phyloP scores from a whole-genome alignment of 345 rosid genomes.

The Euphorbia pulcherrima region DNA sequence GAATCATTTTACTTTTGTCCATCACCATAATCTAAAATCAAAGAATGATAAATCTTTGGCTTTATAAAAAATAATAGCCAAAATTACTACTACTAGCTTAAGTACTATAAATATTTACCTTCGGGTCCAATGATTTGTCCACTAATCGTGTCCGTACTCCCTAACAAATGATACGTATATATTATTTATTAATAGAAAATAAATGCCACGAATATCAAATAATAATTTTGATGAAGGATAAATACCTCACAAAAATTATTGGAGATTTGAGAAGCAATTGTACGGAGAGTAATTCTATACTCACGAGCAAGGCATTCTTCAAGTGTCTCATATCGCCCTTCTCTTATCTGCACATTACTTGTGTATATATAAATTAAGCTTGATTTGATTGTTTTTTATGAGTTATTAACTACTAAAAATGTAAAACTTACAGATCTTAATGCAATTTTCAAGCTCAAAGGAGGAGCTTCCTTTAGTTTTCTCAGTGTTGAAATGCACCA shows the following conservation, averaged over 20 bases:
- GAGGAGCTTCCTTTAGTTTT: slow-evolving; percentile 21
- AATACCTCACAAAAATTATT: slow-evolving; percentile 3
- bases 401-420: background rate
- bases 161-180: background rate
- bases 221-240: background rate
- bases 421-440: slow-evolving; percentile 15
- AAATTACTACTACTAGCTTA: too few species aligned
- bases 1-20: too few species aligned
- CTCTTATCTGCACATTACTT: background rate
- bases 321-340: slow-evolving; percentile 5
- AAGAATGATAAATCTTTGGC: too few species aligned
- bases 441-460: slow-evolving; percentile 22
- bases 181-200: too few species aligned
- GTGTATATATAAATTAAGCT: background rate
- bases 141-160: slow-evolving; percentile 13
- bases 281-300: background rate
- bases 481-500: slow-evolving; percentile 16
- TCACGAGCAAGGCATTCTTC: slow-evolving; percentile 9
- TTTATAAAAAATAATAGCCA: too few species aligned
- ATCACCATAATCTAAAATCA: too few species aligned
- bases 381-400: too few species aligned
- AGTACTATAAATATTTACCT: slow-evolving; percentile 7
- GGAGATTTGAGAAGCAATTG: slow-evolving; percentile 7
- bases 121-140: slow-evolving; percentile 1
- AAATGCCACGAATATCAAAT: too few species aligned